A percentile compares a stretch with the other conserved stretches of the same genome.
phyloP scores from a whole-genome alignment of 2,329 filamentous ascomycete species.

The Metarhizium humberi region DNA sequence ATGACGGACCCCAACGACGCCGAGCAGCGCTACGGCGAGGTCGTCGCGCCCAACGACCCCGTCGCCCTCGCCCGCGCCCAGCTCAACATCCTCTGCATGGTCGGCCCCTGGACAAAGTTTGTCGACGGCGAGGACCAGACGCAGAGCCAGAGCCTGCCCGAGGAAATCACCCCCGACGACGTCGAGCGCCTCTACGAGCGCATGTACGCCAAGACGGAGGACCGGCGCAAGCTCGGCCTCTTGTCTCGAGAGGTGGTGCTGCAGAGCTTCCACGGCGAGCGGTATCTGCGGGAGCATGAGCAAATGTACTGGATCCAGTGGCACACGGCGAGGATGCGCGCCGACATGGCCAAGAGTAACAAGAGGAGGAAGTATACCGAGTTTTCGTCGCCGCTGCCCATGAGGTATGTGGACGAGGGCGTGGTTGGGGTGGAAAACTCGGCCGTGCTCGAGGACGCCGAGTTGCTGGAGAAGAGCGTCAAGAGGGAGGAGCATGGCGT shows the following conservation, averaged over 20 bases:
- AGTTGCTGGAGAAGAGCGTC: not conserved
- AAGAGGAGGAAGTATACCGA: not conserved
- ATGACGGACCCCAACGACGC: conserved; percentile 41
- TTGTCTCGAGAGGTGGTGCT: conserved; percentile 48
- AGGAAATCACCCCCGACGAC: conserved; percentile 31
- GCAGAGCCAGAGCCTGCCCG: not conserved
- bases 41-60: conserved; percentile 56
- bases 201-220: conserved; percentile 51
- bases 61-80: conserved; percentile 51
- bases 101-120: conserved; percentile 52
- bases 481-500: not conserved
- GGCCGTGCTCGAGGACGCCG: not conserved
- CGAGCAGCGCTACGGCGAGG: conserved; percentile 44
- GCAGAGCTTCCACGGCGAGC: conserved; percentile 48
- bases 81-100: conserved; percentile 50
- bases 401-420: not conserved
- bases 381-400: not conserved
- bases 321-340: conserved; percentile 22
- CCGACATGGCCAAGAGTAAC: not conserved
- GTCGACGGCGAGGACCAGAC: conserved; percentile 27
- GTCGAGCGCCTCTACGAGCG: conserved; percentile 43
- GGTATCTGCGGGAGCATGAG: conserved; percentile 53
- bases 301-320: conserved; percentile 47
- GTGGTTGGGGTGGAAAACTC: not conserved
- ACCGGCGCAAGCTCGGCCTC: conserved; percentile 48